phyloP scores from a whole-genome alignment of 2,329 filamentous ascomycete genomes.

The Cladosporium halotolerans region DNA sequence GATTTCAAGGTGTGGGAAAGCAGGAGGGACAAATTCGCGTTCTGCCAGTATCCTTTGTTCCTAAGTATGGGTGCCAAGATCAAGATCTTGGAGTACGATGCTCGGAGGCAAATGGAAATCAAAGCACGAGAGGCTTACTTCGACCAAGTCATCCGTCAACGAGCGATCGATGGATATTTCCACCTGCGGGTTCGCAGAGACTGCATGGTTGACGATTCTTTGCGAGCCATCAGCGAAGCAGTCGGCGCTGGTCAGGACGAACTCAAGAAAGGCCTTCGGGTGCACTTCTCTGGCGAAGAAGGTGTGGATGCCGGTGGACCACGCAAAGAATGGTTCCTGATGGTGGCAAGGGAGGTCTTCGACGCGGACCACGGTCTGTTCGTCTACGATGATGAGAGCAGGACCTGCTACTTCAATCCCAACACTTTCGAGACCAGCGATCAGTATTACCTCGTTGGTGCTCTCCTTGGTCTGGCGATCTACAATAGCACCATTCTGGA shows the following conservation, averaged over 20 bases:
- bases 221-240: conserved; percentile 77
- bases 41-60: conserved; percentile 89
- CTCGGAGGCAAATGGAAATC: conserved; percentile 79
- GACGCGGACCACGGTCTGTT: conserved; percentile 91
- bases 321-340: conserved; percentile 89
- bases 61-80: conserved; percentile 91
- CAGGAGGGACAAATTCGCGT: conserved; percentile 67
- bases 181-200: conserved; percentile 72
- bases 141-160: conserved; percentile 72
- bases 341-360: conserved; percentile 83
- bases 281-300: conserved; percentile 82
- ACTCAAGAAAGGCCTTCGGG: conserved; percentile 81
- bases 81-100: conserved; percentile 81
- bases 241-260: conserved; percentile 76
- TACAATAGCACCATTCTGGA: conserved; percentile 94
- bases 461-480: conserved; percentile 80
- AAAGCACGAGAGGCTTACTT: conserved; percentile 88
- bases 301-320: conserved; percentile 85
- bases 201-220: conserved; percentile 80
- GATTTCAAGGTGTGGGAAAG: conserved; percentile 88
- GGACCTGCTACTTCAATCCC: conserved; percentile 89
- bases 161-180: conserved; percentile 63
- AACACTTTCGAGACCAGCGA: conserved; percentile 84
- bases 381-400: conserved; percentile 82
- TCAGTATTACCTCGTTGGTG: conserved; percentile 84